Conservation (phyloP, 768 basidiomycete species). For the Boletellus emodensis region DNA sequence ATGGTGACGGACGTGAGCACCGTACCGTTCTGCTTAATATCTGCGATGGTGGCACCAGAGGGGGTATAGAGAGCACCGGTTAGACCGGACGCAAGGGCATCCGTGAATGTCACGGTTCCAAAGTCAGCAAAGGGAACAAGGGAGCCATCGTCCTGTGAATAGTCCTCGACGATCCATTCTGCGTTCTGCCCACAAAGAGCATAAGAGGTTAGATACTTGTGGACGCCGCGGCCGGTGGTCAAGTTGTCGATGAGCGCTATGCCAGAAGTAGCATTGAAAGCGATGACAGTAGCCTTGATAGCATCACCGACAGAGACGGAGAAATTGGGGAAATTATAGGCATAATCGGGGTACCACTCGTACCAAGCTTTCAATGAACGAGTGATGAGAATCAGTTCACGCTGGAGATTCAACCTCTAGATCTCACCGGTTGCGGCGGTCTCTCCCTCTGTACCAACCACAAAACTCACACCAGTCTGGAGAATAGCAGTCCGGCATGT, state of each 20-base stretch:
- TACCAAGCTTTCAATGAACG: slow-evolving; percentile 1
- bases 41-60: too few relatives aligned
- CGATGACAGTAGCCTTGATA: neutral
- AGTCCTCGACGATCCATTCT: slow-evolving; percentile 6
- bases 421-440: neutral
- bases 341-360: slow-evolving; percentile 3
- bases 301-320: neutral
- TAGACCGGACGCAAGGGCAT: too few relatives aligned
- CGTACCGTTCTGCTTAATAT: too few relatives aligned
- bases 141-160: neutral
- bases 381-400: neutral
- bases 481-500: neutral
- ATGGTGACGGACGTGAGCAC: too few relatives aligned
- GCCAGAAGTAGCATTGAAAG: neutral
- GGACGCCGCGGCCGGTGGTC: neutral
- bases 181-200: slow-evolving; percentile 1
- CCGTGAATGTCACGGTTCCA: too few relatives aligned
- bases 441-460: neutral
- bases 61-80: too few relatives aligned
- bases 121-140: neutral
- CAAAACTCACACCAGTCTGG: neutral
- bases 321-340: neutral
- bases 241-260: neutral
- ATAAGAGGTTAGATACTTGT: neutral
- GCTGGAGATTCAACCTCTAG: too few relatives aligned